A percentile compares a stretch with the other conserved stretches of the same genome.
Conservation (phyloP, 164 flowering plant genomes). For the Liriodendron chinense region DNA sequence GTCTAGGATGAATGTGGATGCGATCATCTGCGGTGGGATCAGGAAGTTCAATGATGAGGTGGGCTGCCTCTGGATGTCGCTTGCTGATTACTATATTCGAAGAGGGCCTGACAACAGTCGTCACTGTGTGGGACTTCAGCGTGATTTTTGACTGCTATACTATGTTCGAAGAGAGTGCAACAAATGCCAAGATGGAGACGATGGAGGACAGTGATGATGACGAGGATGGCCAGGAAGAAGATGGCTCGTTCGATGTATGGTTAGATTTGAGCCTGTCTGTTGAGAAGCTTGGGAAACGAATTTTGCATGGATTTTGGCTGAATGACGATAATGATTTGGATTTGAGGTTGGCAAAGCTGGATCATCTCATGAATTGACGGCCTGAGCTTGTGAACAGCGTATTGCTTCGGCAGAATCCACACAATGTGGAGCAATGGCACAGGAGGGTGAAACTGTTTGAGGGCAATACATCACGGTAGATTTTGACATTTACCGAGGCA, state of each 20-base stretch:
- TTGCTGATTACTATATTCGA: constrained; percentile 93
- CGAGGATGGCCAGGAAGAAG: constrained; percentile 30
- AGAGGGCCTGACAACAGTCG: constrained; percentile 84
- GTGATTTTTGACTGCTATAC: constrained; percentile 87
- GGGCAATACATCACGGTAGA: constrained; percentile 76
- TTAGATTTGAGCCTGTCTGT: constrained; percentile 41
- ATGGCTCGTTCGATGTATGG: constrained; percentile 35
- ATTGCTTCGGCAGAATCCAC: constrained; percentile 91
- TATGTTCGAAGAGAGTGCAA: constrained; percentile 82
- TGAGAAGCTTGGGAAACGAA: constrained; percentile 45
- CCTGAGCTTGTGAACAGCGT: constrained; percentile 94
- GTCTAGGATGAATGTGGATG: constrained; percentile 90
- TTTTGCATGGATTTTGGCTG: constrained; percentile 70
- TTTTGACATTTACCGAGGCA: constrained; percentile 86
- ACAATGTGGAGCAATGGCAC: constrained; percentile 98
- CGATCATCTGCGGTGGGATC: constrained; percentile 90
- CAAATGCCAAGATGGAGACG: constrained; percentile 64
- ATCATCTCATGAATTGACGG: constrained; percentile 73
- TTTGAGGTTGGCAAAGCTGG: constrained; percentile 75
- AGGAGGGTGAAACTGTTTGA: constrained; percentile 86
- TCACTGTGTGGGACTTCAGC: constrained; percentile 90
- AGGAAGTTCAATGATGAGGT: constrained; percentile 92
- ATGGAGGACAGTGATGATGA: constrained; percentile 57
- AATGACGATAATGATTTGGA: constrained; percentile 74
- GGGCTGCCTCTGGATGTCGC: constrained; percentile 88